Base-by-base conservation (phyloP, 148 eudicot species). In the Chenopodium berlandieri region DNA sequence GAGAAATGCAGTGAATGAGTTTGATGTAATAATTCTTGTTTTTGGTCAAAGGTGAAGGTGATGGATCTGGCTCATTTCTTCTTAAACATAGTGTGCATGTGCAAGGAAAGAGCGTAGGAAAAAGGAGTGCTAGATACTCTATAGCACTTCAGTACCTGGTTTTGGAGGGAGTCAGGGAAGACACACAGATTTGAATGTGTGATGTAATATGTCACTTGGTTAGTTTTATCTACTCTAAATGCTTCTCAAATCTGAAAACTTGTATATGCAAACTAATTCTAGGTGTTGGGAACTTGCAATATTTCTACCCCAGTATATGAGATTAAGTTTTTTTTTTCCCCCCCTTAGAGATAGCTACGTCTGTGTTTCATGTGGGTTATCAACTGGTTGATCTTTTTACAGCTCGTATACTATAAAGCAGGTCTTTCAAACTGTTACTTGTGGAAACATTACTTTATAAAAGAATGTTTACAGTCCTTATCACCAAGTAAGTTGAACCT, bases 121-220 rank as follows among this genome's bases (percentile, higher is more conserved):
- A 54, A 66, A 88, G 50, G 79, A 83, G 71, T 78, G 99, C 97
- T 11, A 95, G 83, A 79, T 95, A 93, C 91, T 90, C 94, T 80
- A 85, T 90, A 80, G 91, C 97, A 74, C 97, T 93, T 78, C 97
- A 93, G 54, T 85, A 90, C 86, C 88, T 95, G 75, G 86, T 86
- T 81, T 79, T 92, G 79, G 93, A 93, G 83, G 93, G 83, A 78
- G 77, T 93, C 72, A 78, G 67, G 23, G 89, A 88, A 80, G 90
- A 85, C 14, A 30, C 40, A 13, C 56, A 80, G 40, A 63, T 37
- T 37, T 37, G 44, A 37, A 37, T 5, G 7, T 25, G 48, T 77
- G 79, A 76, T 52, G 16, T 63, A 67, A n/a, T 72, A 9, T 46
- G 75, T 27, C 30, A 63, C 58, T 82, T 69, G 56, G 47, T 76